Evolutionary conservation across 2,329 filamentous ascomycete species (phyloP).

Genomic region (Fusarium aywerte): DNA sequence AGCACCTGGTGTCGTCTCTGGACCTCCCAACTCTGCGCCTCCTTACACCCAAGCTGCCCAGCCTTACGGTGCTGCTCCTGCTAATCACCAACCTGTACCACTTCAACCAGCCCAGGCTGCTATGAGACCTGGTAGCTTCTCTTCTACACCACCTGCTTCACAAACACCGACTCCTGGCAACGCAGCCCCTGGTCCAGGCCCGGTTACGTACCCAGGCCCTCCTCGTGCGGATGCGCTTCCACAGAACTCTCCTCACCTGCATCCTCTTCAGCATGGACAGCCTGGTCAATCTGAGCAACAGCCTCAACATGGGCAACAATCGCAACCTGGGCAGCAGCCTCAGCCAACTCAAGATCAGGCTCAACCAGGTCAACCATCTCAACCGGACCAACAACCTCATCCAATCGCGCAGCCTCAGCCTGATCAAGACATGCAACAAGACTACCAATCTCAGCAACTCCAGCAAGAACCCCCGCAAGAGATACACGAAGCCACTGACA

Average conservation of each 20-base stretch:
- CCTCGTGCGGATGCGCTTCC: conserved; percentile 25
- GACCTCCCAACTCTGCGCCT: conserved; percentile 9
- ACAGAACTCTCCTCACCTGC: conserved; percentile 37
- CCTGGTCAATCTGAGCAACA: conserved; percentile 13
- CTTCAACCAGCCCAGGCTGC: conserved; percentile 5
- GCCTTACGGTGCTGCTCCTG: conserved; percentile 1
- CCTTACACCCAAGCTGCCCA: conserved; percentile 14
- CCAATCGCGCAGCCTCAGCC: not conserved
- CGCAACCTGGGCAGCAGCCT: conserved; percentile 5
- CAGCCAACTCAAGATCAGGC: not conserved
- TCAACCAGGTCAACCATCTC: conserved; percentile 16
- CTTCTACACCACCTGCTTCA: conserved; percentile 2
- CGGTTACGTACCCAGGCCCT: conserved; percentile 39
- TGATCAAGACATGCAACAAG: not conserved
- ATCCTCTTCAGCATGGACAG: conserved; percentile 34
- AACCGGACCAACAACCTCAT: conserved; percentile 14
- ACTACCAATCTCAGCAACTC: conserved; percentile 4
- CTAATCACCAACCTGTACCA: not conserved
- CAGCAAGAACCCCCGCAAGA: conserved; percentile 23
- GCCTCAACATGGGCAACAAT: conserved; percentile 12
- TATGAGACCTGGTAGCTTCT: not conserved
- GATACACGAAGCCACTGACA: conserved; percentile 18
- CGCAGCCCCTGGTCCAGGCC: not conserved
- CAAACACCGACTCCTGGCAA: conserved; percentile 3
- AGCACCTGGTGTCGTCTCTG: conserved; percentile 6